Conservation (phyloP, 768 basidiomycete species). For the Sistotremastrum niveocremeum region DNA sequence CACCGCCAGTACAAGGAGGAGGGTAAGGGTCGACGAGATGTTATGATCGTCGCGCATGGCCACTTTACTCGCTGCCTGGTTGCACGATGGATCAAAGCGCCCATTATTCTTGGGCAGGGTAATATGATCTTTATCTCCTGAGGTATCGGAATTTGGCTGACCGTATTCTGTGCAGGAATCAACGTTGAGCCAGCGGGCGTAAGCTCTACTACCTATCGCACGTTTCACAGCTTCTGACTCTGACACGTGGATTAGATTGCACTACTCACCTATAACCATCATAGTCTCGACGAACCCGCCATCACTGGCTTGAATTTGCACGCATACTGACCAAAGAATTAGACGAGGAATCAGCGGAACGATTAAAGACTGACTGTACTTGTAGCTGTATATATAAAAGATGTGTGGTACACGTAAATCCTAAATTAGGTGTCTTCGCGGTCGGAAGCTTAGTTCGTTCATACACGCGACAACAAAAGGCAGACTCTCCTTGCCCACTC, state of each 20-base stretch:
- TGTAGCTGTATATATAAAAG: too few relatives aligned
- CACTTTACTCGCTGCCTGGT: conserved; percentile 70
- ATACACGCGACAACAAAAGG: too few relatives aligned
- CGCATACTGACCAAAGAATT: conserved; percentile 23
- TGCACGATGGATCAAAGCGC: conserved; percentile 69
- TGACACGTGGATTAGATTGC: conserved; percentile 36
- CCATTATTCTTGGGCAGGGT: conserved; percentile 38
- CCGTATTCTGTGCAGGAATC: conserved; percentile 33
- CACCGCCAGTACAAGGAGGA: conserved; percentile 60
- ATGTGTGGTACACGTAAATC: too few relatives aligned
- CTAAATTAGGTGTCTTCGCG: neutral
- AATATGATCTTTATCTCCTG: neutral
- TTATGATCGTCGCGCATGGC: conserved; percentile 84
- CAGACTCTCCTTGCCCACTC: too few relatives aligned
- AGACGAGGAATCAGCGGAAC: neutral
- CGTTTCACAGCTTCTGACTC: conserved; percentile 3
- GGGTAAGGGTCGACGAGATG: conserved; percentile 54
- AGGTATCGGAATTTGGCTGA: conserved; percentile 5
- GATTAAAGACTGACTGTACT: too few relatives aligned
- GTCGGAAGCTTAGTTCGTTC: neutral
- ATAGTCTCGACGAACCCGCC: conserved; percentile 61
- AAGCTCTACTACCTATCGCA: conserved; percentile 13
- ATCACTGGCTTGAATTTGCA: conserved; percentile 63
- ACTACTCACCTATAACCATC: conserved; percentile 76
- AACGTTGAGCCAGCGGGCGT: conserved; percentile 79